Conservation (phyloP, 176 grass and related monocot species). For the Miscanthus lutarioriparius region DNA sequence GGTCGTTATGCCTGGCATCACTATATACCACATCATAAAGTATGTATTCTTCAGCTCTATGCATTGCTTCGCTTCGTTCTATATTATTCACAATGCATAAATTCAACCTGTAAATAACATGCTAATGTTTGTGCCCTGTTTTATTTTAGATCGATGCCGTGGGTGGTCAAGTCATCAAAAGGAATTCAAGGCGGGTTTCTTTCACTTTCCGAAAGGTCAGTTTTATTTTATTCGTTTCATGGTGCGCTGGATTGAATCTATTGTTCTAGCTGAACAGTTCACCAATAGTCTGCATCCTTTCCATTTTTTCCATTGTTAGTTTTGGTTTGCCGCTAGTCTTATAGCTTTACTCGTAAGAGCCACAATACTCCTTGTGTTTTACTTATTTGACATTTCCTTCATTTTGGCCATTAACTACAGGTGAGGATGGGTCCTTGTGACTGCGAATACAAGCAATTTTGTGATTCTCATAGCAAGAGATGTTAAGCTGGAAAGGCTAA, state of each 20-base stretch:
- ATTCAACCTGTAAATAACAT: slow-evolving; percentile 10
- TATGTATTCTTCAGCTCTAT: slow-evolving; percentile 18
- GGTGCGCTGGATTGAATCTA: neutral
- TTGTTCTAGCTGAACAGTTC: slow-evolving; percentile 3
- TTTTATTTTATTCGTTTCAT: neutral
- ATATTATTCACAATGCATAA: neutral
- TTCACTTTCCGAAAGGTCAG: slow-evolving; percentile 94
- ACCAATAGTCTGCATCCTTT: neutral
- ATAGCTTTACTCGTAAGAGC: neutral
- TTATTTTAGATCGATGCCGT: slow-evolving; percentile 69
- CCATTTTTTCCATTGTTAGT: neutral
- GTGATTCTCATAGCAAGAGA: slow-evolving; percentile 67
- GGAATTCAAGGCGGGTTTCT: slow-evolving; percentile 76
- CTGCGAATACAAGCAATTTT: slow-evolving; percentile 73
- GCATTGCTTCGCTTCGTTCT: neutral
- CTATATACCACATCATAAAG: slow-evolving; percentile 99
- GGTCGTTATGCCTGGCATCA: slow-evolving; percentile 96
- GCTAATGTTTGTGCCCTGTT: neutral
- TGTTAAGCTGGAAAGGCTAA: slow-evolving; percentile 3
- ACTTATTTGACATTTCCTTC: neutral
- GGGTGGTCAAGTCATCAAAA: slow-evolving; percentile 59
- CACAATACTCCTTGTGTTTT: neutral
- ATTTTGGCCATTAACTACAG: slow-evolving; percentile 42
- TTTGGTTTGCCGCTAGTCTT: slow-evolving; percentile 16
- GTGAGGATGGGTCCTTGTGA: slow-evolving; percentile 67